phyloP scores from a whole-genome alignment of 331 rosid genomes.

The Pyracantha coccinea region DNA sequence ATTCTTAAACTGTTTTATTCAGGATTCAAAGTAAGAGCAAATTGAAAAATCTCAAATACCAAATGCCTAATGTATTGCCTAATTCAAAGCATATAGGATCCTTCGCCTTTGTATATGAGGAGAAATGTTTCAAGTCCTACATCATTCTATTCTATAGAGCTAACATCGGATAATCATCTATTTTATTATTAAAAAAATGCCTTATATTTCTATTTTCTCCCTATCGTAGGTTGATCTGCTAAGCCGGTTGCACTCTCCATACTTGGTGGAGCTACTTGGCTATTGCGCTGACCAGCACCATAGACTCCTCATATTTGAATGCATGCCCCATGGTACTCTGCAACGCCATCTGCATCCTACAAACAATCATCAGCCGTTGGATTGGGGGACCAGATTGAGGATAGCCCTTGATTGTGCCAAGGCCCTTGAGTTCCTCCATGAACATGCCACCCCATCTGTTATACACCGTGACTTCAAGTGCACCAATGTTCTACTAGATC shows the following conservation, averaged over 20 bases:
- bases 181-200: constrained; percentile 6
- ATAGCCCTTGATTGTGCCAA: constrained; percentile 95
- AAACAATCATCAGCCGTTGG: constrained; percentile 45
- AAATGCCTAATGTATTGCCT: no score
- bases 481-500: constrained; percentile 59
- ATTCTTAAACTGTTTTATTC: constrained; percentile 1
- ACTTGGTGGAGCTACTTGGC: constrained; percentile 82
- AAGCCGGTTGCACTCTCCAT: constrained; percentile 68
- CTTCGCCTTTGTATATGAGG: no score
- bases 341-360: constrained; percentile 55
- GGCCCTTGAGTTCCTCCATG: constrained; percentile 87
- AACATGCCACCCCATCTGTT: constrained; percentile 62
- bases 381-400: constrained; percentile 83
- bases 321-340: constrained; percentile 69
- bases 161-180: no score
- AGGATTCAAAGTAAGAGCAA: not conserved
- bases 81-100: no score
- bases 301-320: constrained; percentile 70
- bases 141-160: no score
- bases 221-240: constrained; percentile 78
- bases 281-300: constrained; percentile 93
- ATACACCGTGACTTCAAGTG: constrained; percentile 92
- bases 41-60: not conserved
- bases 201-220: not conserved
- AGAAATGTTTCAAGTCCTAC: no score